These are phyloP conservation scores for Diaporthe sp. DNA, from an alignment of 2,329 filamentous ascomycete species.

Conservation along the genomic window DNA sequence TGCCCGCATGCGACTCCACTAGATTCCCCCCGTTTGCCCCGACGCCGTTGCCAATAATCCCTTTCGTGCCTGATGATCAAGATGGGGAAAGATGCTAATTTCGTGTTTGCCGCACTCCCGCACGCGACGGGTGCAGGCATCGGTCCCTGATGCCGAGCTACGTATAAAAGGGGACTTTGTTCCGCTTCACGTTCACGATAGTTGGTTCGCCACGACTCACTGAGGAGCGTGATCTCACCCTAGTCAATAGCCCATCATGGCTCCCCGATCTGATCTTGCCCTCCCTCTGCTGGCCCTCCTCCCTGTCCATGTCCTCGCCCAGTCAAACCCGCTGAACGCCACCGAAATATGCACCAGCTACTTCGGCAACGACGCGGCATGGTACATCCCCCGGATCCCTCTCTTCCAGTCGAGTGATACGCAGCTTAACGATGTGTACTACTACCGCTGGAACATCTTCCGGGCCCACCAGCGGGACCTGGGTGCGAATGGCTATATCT, in stretches of 20 bases:
- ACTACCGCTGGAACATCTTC: slow-evolving; percentile 59
- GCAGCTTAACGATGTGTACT: slow-evolving; percentile 56
- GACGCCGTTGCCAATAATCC: neutral
- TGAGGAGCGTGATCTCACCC: neutral
- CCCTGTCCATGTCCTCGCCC: neutral
- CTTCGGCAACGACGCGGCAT: slow-evolving; percentile 55
- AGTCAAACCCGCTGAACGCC: slow-evolving; percentile 28
- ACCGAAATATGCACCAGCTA: slow-evolving; percentile 42
- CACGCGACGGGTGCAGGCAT: slow-evolving; percentile 1
- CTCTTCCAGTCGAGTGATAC: slow-evolving; percentile 54
- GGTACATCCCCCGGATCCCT: slow-evolving; percentile 53
- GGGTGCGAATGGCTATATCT: slow-evolving; percentile 56
- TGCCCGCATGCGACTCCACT: slow-evolving; percentile 4
- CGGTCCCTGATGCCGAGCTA: too few species aligned
- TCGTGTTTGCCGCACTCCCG: slow-evolving; percentile 8
- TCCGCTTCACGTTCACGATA: neutral
- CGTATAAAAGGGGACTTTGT: neutral
- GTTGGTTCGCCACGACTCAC: neutral
- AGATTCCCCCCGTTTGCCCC: neutral
- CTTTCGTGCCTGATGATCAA: slow-evolving; percentile 14
- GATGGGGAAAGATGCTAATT: slow-evolving; percentile 15
- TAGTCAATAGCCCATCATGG: slow-evolving; percentile 1
- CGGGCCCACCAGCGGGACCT: slow-evolving; percentile 58
- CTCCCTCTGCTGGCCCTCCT: slow-evolving; percentile 1
- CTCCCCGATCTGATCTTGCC: neutral